Evolutionary conservation across 352 stramenopile genomes (phyloP).

Genomic region (Elongisporangium senticosum): DNA sequence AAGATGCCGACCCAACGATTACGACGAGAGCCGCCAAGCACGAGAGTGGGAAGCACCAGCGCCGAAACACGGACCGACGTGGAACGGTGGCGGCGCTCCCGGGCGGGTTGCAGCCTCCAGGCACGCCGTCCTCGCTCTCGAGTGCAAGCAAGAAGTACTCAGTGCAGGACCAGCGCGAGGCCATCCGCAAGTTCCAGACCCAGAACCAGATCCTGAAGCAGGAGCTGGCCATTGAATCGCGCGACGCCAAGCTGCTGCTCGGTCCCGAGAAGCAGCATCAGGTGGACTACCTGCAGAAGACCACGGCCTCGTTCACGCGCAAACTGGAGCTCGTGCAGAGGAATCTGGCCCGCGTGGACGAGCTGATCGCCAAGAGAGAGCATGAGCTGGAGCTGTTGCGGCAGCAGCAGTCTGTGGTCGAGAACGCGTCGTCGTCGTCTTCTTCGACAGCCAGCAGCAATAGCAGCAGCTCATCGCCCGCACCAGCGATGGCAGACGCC

Average conservation of each 20-base stretch:
- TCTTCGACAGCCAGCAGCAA: constrained; percentile 4
- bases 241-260: constrained; percentile 47
- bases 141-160: constrained; percentile 30
- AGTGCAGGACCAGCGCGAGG: constrained; percentile 63
- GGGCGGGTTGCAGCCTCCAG: not conserved
- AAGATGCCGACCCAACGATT: constrained; percentile 15
- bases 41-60: constrained; percentile 4
- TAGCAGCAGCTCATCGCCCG: not conserved
- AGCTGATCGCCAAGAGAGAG: constrained; percentile 36
- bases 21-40: constrained; percentile 4
- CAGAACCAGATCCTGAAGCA: constrained; percentile 73
- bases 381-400: constrained; percentile 40
- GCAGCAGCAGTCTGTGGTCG: constrained; percentile 22
- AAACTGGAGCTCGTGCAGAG: constrained; percentile 46
- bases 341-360: constrained; percentile 36
- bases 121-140: not conserved
- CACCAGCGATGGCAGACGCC: constrained; percentile 20
- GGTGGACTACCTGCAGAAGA: constrained; percentile 52
- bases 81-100: not conserved
- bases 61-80: constrained; percentile 4
- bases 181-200: constrained; percentile 67
- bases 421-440: constrained; percentile 7
- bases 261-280: constrained; percentile 45
- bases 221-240: constrained; percentile 62
- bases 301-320: constrained; percentile 31